A percentile compares a stretch with the other conserved stretches of the same genome.
These are phyloP conservation scores for Hysterium pulicare DNA, from an alignment of 2,329 filamentous ascomycete species.

Conservation along the genomic window DNA sequence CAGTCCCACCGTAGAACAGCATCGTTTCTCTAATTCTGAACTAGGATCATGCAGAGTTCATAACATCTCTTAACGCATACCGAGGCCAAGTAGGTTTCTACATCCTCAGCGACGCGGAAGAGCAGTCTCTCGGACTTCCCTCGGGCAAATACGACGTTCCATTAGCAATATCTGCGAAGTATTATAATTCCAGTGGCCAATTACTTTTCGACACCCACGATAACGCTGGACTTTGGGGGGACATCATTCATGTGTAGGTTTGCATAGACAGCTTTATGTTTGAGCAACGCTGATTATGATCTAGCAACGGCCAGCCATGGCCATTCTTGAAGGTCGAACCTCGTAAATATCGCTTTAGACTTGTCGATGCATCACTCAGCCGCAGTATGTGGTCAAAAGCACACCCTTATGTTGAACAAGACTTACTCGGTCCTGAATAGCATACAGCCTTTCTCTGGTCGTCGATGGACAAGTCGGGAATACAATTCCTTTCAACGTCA, in stretches of 20 bases:
- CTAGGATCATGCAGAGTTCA: conserved; percentile 38
- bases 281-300: background rate
- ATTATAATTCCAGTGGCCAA: conserved; percentile 51
- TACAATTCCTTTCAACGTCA: conserved; percentile 49
- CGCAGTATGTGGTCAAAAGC: conserved; percentile 14
- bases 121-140: conserved; percentile 50
- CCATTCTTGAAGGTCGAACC: conserved; percentile 58
- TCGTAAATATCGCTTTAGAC: conserved; percentile 57
- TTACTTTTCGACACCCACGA: conserved; percentile 48
- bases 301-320: conserved; percentile 55
- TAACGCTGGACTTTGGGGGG: conserved; percentile 51
- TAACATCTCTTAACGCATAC: conserved; percentile 55
- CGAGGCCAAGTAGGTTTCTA: conserved; percentile 57
- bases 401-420: background rate
- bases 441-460: conserved; percentile 49
- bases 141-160: conserved; percentile 54
- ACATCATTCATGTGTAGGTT: conserved; percentile 51
- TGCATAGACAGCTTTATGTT: background rate
- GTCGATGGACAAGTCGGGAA: conserved; percentile 29
- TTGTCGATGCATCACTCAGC: conserved; percentile 45
- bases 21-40: conserved; percentile 8
- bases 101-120: conserved; percentile 50
- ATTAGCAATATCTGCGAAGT: conserved; percentile 49
- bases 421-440: conserved; percentile 18
- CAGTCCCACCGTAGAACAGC: no score